Evolutionary conservation across 1,139 yeast genomes (phyloP).

Genomic region (Taphrina pruni): DNA sequence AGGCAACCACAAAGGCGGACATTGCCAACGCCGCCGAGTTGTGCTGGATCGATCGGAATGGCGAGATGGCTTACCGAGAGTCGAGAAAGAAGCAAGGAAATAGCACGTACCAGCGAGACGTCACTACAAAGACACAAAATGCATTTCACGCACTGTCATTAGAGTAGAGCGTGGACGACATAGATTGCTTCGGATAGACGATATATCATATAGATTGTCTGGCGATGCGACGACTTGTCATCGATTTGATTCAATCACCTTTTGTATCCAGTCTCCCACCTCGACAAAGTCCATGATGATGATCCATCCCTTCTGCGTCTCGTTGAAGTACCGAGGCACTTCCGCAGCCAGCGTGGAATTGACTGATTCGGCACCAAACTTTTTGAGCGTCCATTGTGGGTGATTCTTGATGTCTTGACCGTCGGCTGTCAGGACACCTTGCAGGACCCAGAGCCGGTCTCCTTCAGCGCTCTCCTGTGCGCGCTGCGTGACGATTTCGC

Average conservation of each 20-base stretch:
- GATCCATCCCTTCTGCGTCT: slow-evolving; percentile 17
- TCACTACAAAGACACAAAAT: slow-evolving; percentile 10
- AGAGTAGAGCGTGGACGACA: neutral
- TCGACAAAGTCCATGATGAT: slow-evolving; percentile 15
- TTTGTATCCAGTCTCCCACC: slow-evolving; percentile 11
- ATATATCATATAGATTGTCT: neutral
- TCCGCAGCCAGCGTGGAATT: neutral
- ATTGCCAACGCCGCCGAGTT: slow-evolving; percentile 44
- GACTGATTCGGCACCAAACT: slow-evolving; percentile 21
- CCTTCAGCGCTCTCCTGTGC: slow-evolving; percentile 9
- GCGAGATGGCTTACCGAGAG: slow-evolving; percentile 45
- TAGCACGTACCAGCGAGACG: neutral
- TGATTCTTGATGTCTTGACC: slow-evolving; percentile 18
- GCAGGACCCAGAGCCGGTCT: slow-evolving; percentile 19
- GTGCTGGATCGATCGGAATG: slow-evolving; percentile 45
- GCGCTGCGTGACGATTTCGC: neutral
- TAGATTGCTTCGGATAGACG: neutral
- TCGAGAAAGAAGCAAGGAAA: slow-evolving; percentile 11
- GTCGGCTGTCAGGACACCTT: slow-evolving; percentile 17
- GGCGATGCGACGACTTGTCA: neutral
- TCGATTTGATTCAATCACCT: slow-evolving; percentile 3
- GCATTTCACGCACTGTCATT: slow-evolving; percentile 27
- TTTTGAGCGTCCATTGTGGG: slow-evolving; percentile 15
- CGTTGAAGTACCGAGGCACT: slow-evolving; percentile 12
- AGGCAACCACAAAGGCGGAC: slow-evolving; percentile 25